A percentile compares a stretch with the other conserved stretches of the same genome.
Conservation (phyloP, 208 protist genomes). For the Vickermania spadyakhi region DNA sequence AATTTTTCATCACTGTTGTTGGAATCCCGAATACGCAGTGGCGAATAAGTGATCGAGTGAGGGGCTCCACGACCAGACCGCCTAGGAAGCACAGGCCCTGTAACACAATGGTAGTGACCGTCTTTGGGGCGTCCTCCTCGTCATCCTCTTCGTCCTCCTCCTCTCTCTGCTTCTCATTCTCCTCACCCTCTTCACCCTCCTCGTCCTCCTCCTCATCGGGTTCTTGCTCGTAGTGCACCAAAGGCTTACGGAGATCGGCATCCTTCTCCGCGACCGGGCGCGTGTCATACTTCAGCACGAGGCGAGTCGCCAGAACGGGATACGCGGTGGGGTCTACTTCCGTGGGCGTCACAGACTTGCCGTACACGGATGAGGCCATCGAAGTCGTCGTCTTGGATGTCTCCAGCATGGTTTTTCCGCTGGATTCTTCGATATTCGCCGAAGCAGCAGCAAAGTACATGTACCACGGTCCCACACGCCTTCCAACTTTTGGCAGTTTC, state of each 20-base stretch:
- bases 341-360: conserved; percentile 30
- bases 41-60: conserved; percentile 38
- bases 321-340: conserved; percentile 19
- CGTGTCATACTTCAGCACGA: conserved; percentile 12
- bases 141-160: conserved; percentile 13
- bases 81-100: conserved; percentile 51
- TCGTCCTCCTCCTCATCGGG: conserved; percentile 17
- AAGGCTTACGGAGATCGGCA: neutral
- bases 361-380: conserved; percentile 35
- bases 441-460: conserved; percentile 31
- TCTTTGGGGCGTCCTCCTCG: conserved; percentile 11
- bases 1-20: conserved; percentile 1
- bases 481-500: conserved; percentile 13
- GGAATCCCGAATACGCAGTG: conserved; percentile 63
- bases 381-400: conserved; percentile 11
- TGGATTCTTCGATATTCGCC: conserved; percentile 9
- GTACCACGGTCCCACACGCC: conserved; percentile 64
- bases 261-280: conserved; percentile 14
- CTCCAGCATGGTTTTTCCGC: conserved; percentile 2
- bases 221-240: conserved; percentile 9
- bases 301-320: conserved; percentile 32
- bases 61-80: conserved; percentile 38
- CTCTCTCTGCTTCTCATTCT: conserved; percentile 6
- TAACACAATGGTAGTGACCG: conserved; percentile 15
- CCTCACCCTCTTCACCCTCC: conserved; percentile 17